phyloP scores from a whole-genome alignment of 495 filamentous ascomycete genomes.

The Penicillium cataractarum region DNA sequence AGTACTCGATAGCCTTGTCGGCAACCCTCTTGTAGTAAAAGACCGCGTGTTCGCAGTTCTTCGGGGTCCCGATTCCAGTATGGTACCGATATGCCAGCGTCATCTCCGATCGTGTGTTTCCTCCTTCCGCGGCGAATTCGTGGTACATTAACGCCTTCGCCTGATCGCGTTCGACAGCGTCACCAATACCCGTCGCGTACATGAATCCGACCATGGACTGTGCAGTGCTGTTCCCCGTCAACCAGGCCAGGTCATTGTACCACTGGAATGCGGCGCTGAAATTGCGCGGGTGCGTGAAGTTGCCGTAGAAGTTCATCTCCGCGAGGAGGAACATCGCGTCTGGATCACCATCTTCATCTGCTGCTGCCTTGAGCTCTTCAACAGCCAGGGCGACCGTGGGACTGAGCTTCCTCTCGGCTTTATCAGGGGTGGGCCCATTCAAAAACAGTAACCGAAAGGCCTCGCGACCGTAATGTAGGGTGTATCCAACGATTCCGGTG shows the following conservation, averaged over 20 bases:
- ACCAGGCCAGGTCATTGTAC: conserved; percentile 76
- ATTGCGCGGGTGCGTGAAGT: conserved; percentile 84
- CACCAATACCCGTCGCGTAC: conserved; percentile 91
- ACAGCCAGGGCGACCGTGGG: conserved; percentile 58
- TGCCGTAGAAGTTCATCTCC: conserved; percentile 96
- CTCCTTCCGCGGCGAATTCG: conserved; percentile 86
- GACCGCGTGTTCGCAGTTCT: conserved; percentile 82
- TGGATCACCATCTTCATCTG: conserved; percentile 67
- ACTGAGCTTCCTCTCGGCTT: conserved; percentile 32
- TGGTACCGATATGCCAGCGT: conserved; percentile 86
- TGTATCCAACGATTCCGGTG: conserved; percentile 49
- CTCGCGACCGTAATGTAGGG: conserved; percentile 52
- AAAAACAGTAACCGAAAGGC: conserved; percentile 54
- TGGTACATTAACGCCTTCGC: conserved; percentile 92
- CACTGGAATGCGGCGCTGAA: conserved; percentile 79
- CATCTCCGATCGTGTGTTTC: conserved; percentile 90
- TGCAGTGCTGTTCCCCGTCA: conserved; percentile 85
- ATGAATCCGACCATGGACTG: conserved; percentile 96
- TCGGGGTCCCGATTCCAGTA: conserved; percentile 79
- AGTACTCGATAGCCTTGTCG: conserved; percentile 88
- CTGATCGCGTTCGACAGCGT: conserved; percentile 82
- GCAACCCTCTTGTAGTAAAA: conserved; percentile 92
- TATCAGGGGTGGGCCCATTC: conserved; percentile 45
- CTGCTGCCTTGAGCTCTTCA: conserved; percentile 73
- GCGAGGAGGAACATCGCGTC: conserved; percentile 91